These are phyloP conservation scores for Leishmania martiniquensis DNA, from an alignment of 208 protist genomes.

Conservation along the genomic window DNA sequence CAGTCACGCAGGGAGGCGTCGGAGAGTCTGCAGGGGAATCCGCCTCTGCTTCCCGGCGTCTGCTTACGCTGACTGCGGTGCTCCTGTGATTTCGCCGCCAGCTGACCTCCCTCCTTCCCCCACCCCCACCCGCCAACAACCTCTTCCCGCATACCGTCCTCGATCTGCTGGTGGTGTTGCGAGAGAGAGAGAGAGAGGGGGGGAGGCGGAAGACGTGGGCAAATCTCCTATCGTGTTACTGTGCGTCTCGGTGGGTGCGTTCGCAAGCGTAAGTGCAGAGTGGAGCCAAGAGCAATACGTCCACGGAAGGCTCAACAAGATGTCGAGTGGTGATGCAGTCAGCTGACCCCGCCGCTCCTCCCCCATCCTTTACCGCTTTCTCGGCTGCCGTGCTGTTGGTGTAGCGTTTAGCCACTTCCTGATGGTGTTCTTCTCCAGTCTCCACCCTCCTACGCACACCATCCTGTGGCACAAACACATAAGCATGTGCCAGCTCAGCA, in stretches of 20 bases:
- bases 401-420: not conserved
- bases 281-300: not conserved
- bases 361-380: not conserved
- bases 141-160: not conserved
- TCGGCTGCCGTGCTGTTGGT: constrained; percentile 1
- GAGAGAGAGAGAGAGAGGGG: not conserved
- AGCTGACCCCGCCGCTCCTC: not conserved
- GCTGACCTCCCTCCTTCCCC: not conserved
- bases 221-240: not conserved
- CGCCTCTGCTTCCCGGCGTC: not conserved
- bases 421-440: not conserved
- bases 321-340: not conserved
- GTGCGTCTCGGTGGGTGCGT: not conserved
- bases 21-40: not conserved
- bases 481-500: not conserved
- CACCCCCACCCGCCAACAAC: not conserved
- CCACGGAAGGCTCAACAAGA: not conserved
- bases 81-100: not conserved
- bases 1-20: not conserved
- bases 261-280: not conserved
- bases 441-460: not conserved
- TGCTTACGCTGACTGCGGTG: not conserved
- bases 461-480: no score
- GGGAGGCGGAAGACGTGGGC: not conserved
- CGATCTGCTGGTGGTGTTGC: not conserved